Conservation (phyloP, 2,329 filamentous ascomycete genomes). For the Fonsecaea pugnacius region DNA sequence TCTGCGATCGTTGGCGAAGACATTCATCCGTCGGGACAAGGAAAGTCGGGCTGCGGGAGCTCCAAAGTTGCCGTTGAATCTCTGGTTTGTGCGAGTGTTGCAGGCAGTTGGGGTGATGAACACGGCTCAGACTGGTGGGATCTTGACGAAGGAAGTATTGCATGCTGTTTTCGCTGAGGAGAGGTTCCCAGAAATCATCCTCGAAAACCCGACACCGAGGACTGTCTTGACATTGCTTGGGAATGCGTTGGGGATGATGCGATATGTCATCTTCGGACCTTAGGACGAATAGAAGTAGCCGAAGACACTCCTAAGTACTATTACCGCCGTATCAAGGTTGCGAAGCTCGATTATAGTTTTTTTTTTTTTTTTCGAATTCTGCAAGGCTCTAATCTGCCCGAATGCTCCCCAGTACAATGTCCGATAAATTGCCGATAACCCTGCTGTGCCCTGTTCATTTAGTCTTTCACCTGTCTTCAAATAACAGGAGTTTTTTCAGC, state of each 20-base stretch:
- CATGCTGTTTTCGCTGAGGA: conserved; percentile 41
- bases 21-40: conserved; percentile 39
- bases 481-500: background rate
- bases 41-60: conserved; percentile 39
- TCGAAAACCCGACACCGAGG: conserved; percentile 37
- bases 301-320: background rate
- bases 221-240: conserved; percentile 36
- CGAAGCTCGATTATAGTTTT: background rate
- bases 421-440: background rate
- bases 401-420: conserved; percentile 1
- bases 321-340: background rate
- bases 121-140: conserved; percentile 37
- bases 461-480: background rate
- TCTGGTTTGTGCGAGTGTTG: conserved; percentile 41
- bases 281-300: background rate
- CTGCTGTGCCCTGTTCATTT: background rate
- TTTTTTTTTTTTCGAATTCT: background rate
- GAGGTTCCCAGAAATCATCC: conserved; percentile 40
- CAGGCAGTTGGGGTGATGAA: conserved; percentile 39
- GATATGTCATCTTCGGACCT: conserved; percentile 29
- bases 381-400: background rate
- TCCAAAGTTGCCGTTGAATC: conserved; percentile 35
- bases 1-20: conserved; percentile 39
- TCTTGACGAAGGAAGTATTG: conserved; percentile 36
- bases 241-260: conserved; percentile 33